Conservation (phyloP, 2,329 filamentous ascomycete genomes). For the Aphanocladium album region DNA sequence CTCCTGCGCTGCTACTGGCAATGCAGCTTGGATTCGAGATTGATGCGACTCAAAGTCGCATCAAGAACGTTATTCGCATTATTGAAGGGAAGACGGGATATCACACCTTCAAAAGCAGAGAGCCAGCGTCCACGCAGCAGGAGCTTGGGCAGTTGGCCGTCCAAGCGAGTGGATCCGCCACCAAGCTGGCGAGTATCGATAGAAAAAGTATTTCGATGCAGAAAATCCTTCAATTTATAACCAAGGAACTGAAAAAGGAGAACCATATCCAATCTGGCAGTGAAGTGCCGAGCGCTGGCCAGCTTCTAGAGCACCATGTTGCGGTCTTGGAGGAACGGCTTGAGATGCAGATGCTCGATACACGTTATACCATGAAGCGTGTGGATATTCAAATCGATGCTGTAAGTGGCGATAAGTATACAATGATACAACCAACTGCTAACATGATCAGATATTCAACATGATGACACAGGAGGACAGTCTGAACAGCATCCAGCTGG, state of each 20-base stretch:
- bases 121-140: conserved; percentile 23
- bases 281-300: conserved; percentile 10
- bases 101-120: conserved; percentile 26
- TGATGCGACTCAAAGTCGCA: conserved; percentile 25
- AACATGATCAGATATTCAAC: conserved; percentile 27
- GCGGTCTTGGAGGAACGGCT: conserved; percentile 27
- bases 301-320: conserved; percentile 24
- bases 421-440: background rate
- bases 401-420: conserved; percentile 20
- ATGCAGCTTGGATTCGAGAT: conserved; percentile 31
- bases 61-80: conserved; percentile 27
- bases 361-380: conserved; percentile 31
- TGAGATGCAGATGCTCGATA: conserved; percentile 33
- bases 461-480: conserved; percentile 35
- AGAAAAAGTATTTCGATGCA: conserved; percentile 32
- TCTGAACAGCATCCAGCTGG: conserved; percentile 28
- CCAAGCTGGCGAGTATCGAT: conserved; percentile 32
- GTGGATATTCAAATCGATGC: conserved; percentile 35
- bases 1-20: conserved; percentile 29
- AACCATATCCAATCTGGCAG: background rate
- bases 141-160: conserved; percentile 28
- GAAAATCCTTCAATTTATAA: conserved; percentile 29
- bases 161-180: conserved; percentile 29
- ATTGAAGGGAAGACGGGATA: conserved; percentile 34
- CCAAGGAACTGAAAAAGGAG: conserved; percentile 12